Evolutionary conservation across 805 yeast species (phyloP).

Genomic region (Kodamaea kakaduensis): DNA sequence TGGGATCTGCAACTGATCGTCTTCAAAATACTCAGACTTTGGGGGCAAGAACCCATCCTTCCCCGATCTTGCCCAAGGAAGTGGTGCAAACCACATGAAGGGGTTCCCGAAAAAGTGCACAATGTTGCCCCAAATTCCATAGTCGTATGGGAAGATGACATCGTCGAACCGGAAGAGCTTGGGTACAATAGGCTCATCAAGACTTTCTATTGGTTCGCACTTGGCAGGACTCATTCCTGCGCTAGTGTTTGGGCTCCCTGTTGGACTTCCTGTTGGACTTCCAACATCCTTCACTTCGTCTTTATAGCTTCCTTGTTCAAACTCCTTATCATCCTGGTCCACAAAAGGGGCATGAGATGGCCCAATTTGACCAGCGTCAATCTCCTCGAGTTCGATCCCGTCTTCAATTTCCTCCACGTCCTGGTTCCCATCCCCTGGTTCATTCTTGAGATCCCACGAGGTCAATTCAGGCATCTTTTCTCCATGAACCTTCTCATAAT

Average conservation of each 20-base stretch:
- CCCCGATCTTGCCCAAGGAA: constrained; percentile 51
- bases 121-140: constrained; percentile 56
- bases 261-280: too few relatives aligned
- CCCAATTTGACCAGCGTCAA: constrained; percentile 3
- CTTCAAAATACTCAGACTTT: constrained; percentile 46
- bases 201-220: constrained; percentile 1
- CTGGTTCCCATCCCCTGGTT: background rate
- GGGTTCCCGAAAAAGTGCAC: constrained; percentile 56
- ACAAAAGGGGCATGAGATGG: too few relatives aligned
- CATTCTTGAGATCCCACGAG: constrained; percentile 35
- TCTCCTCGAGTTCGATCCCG: constrained; percentile 7
- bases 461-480: constrained; percentile 41
- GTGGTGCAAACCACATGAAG: constrained; percentile 67
- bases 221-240: too few relatives aligned
- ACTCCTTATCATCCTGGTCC: too few relatives aligned
- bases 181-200: constrained; percentile 21
- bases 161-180: constrained; percentile 52
- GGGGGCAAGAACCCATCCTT: constrained; percentile 55
- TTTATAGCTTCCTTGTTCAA: too few relatives aligned
- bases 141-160: constrained; percentile 80
- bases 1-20: constrained; percentile 63
- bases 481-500: constrained; percentile 39
- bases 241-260: too few relatives aligned
- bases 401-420: constrained; percentile 1
- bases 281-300: too few relatives aligned